Evolutionary conservation across 345 rosid genomes (phyloP).

Genomic region (Raphanus sativus): DNA sequence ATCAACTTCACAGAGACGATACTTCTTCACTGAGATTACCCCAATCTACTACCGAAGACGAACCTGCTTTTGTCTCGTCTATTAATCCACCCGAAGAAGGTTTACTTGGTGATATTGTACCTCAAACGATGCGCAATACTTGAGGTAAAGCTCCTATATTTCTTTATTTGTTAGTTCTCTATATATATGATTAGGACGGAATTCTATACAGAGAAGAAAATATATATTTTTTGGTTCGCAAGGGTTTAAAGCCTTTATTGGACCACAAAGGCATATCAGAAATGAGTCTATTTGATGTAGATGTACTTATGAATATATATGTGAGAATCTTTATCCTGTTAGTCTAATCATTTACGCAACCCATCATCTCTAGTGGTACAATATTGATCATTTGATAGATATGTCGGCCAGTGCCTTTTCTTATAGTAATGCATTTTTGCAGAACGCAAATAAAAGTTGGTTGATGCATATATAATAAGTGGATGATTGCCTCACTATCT

Average conservation of each 20-base stretch:
- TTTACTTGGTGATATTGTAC: slow-evolving; percentile 84
- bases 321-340: slow-evolving; percentile 31
- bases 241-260: neutral
- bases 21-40: slow-evolving; percentile 30
- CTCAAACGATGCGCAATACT: slow-evolving; percentile 64
- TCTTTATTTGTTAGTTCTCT: neutral
- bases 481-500: neutral
- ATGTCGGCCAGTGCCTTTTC: slow-evolving; percentile 30
- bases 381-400: slow-evolving; percentile 31
- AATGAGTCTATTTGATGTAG: slow-evolving; percentile 18
- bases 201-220: neutral
- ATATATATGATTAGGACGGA: neutral
- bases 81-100: slow-evolving; percentile 54
- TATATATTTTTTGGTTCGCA: neutral
- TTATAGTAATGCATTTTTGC: slow-evolving; percentile 6
- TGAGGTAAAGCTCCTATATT: slow-evolving; percentile 19
- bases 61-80: slow-evolving; percentile 3
- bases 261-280: slow-evolving; percentile 22
- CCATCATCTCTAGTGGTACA: slow-evolving; percentile 25
- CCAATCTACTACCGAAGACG: slow-evolving; percentile 28
- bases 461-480: slow-evolving; percentile 12
- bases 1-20: slow-evolving; percentile 46
- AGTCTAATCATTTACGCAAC: slow-evolving; percentile 44
- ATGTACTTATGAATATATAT: slow-evolving; percentile 10
- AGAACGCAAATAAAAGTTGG: slow-evolving; percentile 16